phyloP scores from a whole-genome alignment of 2,329 filamentous ascomycete species.

The Beauveria medogensis region DNA sequence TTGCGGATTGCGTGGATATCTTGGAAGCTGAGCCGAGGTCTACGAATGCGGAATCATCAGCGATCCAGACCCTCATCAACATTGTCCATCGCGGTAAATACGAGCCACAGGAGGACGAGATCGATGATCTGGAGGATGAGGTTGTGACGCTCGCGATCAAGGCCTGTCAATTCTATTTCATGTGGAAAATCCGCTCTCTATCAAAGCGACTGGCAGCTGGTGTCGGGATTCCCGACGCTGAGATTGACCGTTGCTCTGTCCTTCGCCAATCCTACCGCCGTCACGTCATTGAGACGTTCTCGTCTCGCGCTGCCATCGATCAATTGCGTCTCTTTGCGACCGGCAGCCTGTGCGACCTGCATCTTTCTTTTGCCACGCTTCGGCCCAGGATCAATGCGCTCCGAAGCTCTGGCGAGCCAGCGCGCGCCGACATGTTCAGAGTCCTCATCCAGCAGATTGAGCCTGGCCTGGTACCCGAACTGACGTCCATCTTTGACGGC shows the following conservation, averaged over 20 bases:
- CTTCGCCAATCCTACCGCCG: conserved; percentile 50
- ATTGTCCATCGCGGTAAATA: conserved; percentile 68
- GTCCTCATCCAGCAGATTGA: conserved; percentile 60
- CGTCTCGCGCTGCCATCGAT: conserved; percentile 62
- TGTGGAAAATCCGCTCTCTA: conserved; percentile 75
- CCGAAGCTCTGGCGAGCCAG: conserved; percentile 19
- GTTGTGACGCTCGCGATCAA: conserved; percentile 70
- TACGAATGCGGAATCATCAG: conserved; percentile 38
- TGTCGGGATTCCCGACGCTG: conserved; percentile 45
- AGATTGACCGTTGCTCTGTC: conserved; percentile 52
- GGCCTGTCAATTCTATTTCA: conserved; percentile 78
- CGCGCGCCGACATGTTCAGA: conserved; percentile 24
- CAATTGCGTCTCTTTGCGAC: conserved; percentile 69
- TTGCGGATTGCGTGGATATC: conserved; percentile 68
- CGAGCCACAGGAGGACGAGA: conserved; percentile 58
- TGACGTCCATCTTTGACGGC: conserved; percentile 69
- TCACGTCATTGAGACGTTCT: conserved; percentile 60
- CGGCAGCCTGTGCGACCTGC: conserved; percentile 71
- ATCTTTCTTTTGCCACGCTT: conserved; percentile 70
- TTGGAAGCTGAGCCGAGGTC: conserved; percentile 56
- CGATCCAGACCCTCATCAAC: conserved; percentile 63
- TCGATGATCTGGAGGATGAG: conserved; percentile 71
- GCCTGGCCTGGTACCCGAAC: conserved; percentile 52
- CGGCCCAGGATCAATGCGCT: conserved; percentile 43
- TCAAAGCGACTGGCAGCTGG: conserved; percentile 47